Evolutionary conservation across 2,329 filamentous ascomycete genomes (phyloP).

Genomic region (Aureobasidium sp.): DNA sequence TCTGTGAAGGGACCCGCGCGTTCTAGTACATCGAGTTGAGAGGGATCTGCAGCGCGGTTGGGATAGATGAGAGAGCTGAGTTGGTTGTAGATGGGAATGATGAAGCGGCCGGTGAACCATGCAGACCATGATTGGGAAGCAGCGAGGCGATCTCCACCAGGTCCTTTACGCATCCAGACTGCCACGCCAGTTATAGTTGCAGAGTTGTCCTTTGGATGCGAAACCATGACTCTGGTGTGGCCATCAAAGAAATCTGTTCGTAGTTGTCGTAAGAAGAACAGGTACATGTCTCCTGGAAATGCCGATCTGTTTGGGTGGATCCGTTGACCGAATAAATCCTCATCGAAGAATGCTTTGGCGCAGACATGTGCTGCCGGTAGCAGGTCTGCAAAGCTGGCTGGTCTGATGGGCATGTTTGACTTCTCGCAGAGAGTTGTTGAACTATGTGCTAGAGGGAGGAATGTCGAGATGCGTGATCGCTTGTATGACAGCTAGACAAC

Average conservation of each 20-base stretch:
- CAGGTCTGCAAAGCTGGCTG: constrained; percentile 20
- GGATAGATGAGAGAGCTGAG: constrained; percentile 17
- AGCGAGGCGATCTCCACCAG: constrained; percentile 1
- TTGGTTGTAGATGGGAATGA: constrained; percentile 16
- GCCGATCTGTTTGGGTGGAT: constrained; percentile 19
- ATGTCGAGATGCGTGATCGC: too few relatives aligned
- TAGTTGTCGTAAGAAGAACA: constrained; percentile 19
- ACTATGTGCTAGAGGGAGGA: background rate
- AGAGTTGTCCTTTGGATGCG: background rate
- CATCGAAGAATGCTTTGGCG: constrained; percentile 20
- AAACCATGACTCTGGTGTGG: background rate
- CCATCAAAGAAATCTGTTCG: constrained; percentile 13
- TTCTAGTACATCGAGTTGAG: constrained; percentile 12
- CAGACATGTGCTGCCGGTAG: constrained; percentile 19
- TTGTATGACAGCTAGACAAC: too few relatives aligned
- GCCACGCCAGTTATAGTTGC: constrained; percentile 19
- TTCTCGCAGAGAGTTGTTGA: background rate
- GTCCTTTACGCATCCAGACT: constrained; percentile 19
- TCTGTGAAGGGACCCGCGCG: constrained; percentile 15
- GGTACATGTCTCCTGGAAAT: constrained; percentile 21
- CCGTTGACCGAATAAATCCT: constrained; percentile 18
- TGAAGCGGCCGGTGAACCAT: constrained; percentile 8
- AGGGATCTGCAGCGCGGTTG: constrained; percentile 19
- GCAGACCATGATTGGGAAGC: constrained; percentile 5
- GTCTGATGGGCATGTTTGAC: constrained; percentile 18